phyloP scores from a whole-genome alignment of 768 basidiomycete genomes.

The Gymnopilus dilepis region DNA sequence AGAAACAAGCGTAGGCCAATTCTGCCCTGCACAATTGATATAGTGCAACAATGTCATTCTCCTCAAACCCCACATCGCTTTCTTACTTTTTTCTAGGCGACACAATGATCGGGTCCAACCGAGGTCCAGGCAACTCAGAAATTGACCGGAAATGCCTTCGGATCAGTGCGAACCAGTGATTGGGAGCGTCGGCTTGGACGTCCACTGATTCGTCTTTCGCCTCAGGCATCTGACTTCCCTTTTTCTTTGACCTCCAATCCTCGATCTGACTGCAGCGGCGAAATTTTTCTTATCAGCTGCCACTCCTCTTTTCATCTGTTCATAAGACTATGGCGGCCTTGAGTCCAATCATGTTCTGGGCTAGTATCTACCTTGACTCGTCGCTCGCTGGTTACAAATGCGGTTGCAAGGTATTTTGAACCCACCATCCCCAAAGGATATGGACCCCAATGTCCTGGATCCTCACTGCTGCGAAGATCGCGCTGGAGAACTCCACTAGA shows the following conservation, averaged over 20 bases:
- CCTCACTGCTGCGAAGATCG: neutral
- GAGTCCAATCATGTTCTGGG: neutral
- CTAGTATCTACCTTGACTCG: neutral
- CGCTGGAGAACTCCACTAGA: neutral
- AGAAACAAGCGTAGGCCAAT: neutral
- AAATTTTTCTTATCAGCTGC: constrained; percentile 2
- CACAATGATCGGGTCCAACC: neutral
- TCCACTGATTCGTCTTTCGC: constrained; percentile 3
- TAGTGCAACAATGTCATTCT: neutral
- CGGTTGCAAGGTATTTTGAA: neutral
- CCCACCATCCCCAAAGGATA: neutral
- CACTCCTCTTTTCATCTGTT: neutral
- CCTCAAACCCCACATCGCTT: neutral
- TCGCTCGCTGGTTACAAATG: constrained; percentile 5
- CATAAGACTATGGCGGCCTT: neutral
- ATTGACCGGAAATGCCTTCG: neutral
- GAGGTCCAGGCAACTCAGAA: constrained; percentile 1
- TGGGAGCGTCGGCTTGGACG: constrained; percentile 5
- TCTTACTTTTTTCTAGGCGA: neutral
- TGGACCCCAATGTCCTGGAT: neutral
- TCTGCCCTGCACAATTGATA: constrained; percentile 7
- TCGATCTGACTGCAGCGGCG: neutral
- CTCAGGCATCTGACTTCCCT: neutral
- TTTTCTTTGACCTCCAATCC: neutral
- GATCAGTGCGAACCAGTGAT: constrained; percentile 1